phyloP scores from a whole-genome alignment of 2,329 filamentous ascomycete genomes.

The Didymella pomorum region DNA sequence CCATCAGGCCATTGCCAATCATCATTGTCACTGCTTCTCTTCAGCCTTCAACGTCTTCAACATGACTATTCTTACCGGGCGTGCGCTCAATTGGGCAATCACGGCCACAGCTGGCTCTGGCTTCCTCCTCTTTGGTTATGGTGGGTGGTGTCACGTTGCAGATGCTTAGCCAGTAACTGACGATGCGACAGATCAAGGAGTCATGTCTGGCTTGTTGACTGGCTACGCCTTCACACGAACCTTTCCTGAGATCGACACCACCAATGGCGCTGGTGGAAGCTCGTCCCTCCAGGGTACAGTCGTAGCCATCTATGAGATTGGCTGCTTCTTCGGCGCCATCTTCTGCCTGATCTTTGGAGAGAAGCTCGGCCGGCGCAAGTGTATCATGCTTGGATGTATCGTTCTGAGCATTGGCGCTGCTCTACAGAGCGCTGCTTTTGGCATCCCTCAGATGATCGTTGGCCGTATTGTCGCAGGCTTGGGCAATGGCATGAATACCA shows the following conservation, averaged over 20 bases:
- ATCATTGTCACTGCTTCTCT: background rate
- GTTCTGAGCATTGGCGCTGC: background rate
- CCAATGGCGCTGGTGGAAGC: background rate
- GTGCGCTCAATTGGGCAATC: background rate
- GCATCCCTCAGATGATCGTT: background rate
- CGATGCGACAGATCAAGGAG: background rate
- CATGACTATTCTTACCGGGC: background rate
- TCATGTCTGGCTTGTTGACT: background rate
- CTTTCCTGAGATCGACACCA: background rate
- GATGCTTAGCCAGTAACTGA: background rate
- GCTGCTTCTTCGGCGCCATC: background rate
- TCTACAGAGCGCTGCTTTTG: background rate
- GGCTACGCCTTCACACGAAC: background rate
- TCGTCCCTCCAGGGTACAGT: background rate
- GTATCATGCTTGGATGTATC: background rate
- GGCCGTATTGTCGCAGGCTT: background rate
- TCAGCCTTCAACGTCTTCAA: background rate
- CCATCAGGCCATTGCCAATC: background rate
- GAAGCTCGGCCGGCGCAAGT: background rate
- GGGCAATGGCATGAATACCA: background rate
- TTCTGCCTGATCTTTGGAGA: background rate
- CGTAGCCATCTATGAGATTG: background rate
- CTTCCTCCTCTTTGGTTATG: background rate
- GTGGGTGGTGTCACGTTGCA: background rate
- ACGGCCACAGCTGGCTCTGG: background rate